phyloP scores from a whole-genome alignment of 2,329 filamentous ascomycete species.

The Exophiala oligosperma region DNA sequence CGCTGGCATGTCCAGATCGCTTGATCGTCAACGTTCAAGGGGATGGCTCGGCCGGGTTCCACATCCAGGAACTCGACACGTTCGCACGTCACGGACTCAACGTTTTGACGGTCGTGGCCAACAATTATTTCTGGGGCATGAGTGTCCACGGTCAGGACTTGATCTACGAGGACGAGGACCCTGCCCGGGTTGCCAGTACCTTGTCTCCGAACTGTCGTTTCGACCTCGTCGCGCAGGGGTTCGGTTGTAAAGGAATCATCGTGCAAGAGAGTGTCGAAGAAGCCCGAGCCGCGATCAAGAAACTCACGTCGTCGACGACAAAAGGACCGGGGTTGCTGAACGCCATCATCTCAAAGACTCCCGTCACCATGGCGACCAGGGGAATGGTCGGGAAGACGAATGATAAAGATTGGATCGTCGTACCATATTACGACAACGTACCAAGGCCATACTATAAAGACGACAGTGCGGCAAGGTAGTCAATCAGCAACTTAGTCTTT shows the following conservation, averaged over 20 bases:
- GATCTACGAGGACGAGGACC: constrained; percentile 39
- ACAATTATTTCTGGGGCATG: constrained; percentile 51
- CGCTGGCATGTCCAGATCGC: constrained; percentile 40
- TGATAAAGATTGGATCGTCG: constrained; percentile 46
- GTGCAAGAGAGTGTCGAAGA: constrained; percentile 31
- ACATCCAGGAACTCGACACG: constrained; percentile 49
- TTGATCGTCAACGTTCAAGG: constrained; percentile 48
- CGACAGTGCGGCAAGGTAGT: background rate
- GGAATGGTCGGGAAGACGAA: constrained; percentile 46
- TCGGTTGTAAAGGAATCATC: constrained; percentile 36
- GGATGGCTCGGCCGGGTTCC: constrained; percentile 48
- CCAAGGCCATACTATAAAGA: constrained; percentile 32
- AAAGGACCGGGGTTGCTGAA: constrained; percentile 40
- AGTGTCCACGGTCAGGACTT: constrained; percentile 46
- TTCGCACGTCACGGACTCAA: constrained; percentile 42
- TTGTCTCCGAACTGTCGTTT: constrained; percentile 38
- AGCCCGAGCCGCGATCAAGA: constrained; percentile 35
- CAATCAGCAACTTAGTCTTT: no score
- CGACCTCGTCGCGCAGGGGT: constrained; percentile 44
- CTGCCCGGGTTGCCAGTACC: constrained; percentile 34
- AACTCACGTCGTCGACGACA: constrained; percentile 28
- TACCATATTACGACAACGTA: constrained; percentile 52
- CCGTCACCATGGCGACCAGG: constrained; percentile 27
- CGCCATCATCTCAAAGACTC: constrained; percentile 42
- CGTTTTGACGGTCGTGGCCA: constrained; percentile 45